Percentiles rank a stretch among this genome's conserved stretches.
Evolutionary conservation across 805 yeast genomes (phyloP).

Genomic region (Candida silvatica): DNA sequence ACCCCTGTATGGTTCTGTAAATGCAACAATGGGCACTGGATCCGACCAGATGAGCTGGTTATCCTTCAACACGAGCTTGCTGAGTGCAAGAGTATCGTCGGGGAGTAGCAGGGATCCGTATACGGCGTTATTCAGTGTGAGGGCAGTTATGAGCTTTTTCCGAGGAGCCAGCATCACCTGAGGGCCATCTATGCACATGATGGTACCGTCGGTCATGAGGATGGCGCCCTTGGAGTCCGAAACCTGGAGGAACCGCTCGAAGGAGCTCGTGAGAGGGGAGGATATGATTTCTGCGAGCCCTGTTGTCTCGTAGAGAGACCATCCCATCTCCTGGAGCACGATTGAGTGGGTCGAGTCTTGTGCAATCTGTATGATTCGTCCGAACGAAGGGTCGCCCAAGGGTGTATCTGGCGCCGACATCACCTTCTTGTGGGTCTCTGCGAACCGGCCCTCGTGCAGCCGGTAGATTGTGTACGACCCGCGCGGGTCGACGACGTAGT

Average conservation of each 20-base stretch:
- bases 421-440: background rate
- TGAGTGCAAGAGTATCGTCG: too few species aligned
- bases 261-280: conserved; percentile 16
- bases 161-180: background rate
- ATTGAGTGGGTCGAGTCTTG: conserved; percentile 11
- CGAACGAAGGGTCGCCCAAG: conserved; percentile 13
- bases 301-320: conserved; percentile 17
- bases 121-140: too few species aligned
- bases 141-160: too few species aligned
- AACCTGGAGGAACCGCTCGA: conserved; percentile 9
- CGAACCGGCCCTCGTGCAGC: background rate
- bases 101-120: too few species aligned
- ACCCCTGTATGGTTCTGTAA: too few species aligned
- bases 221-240: conserved; percentile 11
- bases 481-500: conserved; percentile 7
- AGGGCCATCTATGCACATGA: conserved; percentile 8
- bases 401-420: background rate
- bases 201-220: conserved; percentile 12
- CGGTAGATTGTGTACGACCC: background rate
- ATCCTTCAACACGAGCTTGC: too few species aligned
- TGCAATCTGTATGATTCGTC: conserved; percentile 12
- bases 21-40: too few species aligned
- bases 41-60: too few species aligned
- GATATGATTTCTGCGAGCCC: conserved; percentile 12
- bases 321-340: conserved; percentile 21